Evolutionary conservation across 768 basidiomycete species (phyloP).

Genomic region (Pleurotus pulmonarius): DNA sequence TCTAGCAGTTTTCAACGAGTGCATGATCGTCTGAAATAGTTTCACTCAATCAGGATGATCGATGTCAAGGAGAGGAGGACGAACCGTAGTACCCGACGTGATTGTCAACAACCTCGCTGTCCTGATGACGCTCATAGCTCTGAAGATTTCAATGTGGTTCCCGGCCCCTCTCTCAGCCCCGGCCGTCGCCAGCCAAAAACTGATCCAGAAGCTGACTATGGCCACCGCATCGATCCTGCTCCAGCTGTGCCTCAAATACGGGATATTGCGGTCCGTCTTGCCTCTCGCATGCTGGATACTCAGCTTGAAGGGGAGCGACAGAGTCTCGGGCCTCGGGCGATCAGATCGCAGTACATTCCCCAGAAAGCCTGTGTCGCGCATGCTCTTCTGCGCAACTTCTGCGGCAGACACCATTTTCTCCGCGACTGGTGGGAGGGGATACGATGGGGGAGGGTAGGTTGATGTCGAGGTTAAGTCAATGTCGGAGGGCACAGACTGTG

Average conservation of each 20-base stretch:
- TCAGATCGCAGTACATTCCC: slow-evolving; percentile 46
- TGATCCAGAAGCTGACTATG: slow-evolving; percentile 83
- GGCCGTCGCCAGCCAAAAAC: slow-evolving; percentile 64
- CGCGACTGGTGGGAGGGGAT: slow-evolving; percentile 23
- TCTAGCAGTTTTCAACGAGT: slow-evolving; percentile 84
- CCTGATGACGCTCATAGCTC: slow-evolving; percentile 84
- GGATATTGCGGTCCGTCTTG: slow-evolving; percentile 65
- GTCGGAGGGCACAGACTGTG: slow-evolving; percentile 20
- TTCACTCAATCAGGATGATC: slow-evolving; percentile 10
- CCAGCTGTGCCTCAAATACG: slow-evolving; percentile 93
- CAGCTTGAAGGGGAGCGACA: slow-evolving; percentile 61
- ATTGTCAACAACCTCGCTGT: slow-evolving; percentile 80
- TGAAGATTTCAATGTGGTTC: slow-evolving; percentile 81
- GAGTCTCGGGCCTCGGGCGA: slow-evolving; percentile 30
- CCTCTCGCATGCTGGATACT: slow-evolving; percentile 52
- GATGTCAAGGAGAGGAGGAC: slow-evolving; percentile 20
- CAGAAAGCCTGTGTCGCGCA: slow-evolving; percentile 45
- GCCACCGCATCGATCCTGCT: slow-evolving; percentile 86
- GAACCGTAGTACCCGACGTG: slow-evolving; percentile 87
- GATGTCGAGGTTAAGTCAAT: slow-evolving; percentile 9
- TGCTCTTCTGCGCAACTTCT: slow-evolving; percentile 31
- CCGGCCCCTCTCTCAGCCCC: slow-evolving; percentile 59
- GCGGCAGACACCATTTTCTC: slow-evolving; percentile 29
- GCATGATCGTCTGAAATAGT: slow-evolving; percentile 67
- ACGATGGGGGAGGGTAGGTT: slow-evolving; percentile 11